Base-by-base conservation (phyloP, 202 grass and related monocot genomes). In the Cymbopogon flexuosus region DNA sequence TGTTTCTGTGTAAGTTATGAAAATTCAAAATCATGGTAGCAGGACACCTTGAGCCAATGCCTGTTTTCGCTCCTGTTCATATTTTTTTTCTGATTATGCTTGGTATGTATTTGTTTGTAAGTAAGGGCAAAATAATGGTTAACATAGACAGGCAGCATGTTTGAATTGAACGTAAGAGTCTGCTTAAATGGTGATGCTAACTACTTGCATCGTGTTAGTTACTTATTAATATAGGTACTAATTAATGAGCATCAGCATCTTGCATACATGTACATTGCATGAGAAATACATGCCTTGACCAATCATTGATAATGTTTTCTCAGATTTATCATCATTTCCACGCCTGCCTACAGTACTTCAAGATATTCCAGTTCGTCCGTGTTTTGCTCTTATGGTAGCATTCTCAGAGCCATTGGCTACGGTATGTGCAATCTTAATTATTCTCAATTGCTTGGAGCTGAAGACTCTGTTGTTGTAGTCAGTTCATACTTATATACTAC, bases 361-460 rank as follows among this genome's bases (percentile, higher is more conserved):
- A 89, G 86, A 84, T 76, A 89, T 98, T 68, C 90, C 90, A 27
- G 90, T 91, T 43, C 72, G 52, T 68, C 68, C 92, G 15, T 89
- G 90, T 82, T 98, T 98, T 89, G 84, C 84, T 89, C 90, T 98
- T 79, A 98, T 98, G 95, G 41, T 98, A 84, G 92, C 88, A 62
- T 98, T 98, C 61, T 74, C 79, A 37, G 92, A 94, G 73, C 90
- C 95, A 72, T 84, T 94, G 34, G 30, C 84, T 80, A 88, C 46
- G 68, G 95, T 94, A 93, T 76, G 77, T 70, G 10, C 31, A 84
- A 1, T 65, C 3, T 75, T 61, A 56, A 34, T 77, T 10, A 62
- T 65, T 33, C 14, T 14, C 1, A 35, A 18, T 65, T 40, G 1
- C 21, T 72, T 52, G 1, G 13, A 1, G 65, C 10, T 70, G 4